Evolutionary conservation across 2,329 filamentous ascomycete species (phyloP), one percentile per base, ranked within the genome.

Genomic region (Sclerotinia borealis): DNA sequence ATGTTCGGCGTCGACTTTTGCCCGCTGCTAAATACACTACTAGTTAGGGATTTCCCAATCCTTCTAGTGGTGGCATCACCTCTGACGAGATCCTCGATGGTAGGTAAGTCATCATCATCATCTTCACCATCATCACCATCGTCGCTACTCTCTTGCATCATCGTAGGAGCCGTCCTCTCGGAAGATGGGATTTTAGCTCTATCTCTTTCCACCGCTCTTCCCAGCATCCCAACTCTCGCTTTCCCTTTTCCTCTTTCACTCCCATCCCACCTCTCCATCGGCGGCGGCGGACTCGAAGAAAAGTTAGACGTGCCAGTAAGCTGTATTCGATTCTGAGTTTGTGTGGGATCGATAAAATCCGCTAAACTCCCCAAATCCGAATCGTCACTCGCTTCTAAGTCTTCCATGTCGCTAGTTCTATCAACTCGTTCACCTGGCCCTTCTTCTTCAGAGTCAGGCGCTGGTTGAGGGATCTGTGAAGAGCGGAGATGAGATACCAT

Each of bases 101-200:
- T 62, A 10, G 66, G 67, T 25, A 68, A 47, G 19, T 63, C 60
- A 48, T 64, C 64, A 39, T 68, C 65, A 25, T 77, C 74, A 36
- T 76, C 77, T 8, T 79, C 78, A 60, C n/a, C n/a, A n/a, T n/a
- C n/a, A 11, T 47, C 43, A 27, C 36, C 4, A 48, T 22, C 17
- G 1, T 29, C 22, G 8, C 19, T 58, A 47, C 39, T 58, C 1
- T 58, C 39, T 13, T 81, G 79, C 3, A 77, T 79, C 75, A 78
- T 54, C 13, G 25, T 17, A 51, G 29, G 49, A 17, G 19, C 17
- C 7, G 29, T 15, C 11, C 7, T 54, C 15, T 54, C 27, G 25
- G 22, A 43, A 27, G 27, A 22, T 8, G n/a, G 4, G 6, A 41
- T 41, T 8, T 61, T 45, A 5, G 37, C 36, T 4, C 13, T n/a